Percentiles rank a stretch among this genome's conserved stretches.
phyloP scores from a whole-genome alignment of 2,329 filamentous ascomycete genomes.

The Colletotrichum lindemuthianum region DNA sequence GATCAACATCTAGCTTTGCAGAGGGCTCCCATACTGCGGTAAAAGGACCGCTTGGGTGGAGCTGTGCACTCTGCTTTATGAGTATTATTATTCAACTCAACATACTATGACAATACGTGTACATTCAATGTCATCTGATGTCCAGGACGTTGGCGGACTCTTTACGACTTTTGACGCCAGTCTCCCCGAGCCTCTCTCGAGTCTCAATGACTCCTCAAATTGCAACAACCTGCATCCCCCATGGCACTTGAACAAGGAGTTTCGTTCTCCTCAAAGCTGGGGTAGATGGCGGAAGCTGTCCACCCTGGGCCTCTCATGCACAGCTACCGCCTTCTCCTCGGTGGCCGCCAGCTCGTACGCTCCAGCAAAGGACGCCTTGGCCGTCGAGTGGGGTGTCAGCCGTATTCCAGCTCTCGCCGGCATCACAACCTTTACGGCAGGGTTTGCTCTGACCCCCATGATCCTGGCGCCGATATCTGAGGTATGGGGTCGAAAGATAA shows the following conservation, averaged over 20 bases:
- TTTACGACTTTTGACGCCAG: background rate
- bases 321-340: background rate
- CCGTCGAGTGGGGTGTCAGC: background rate
- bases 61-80: no score
- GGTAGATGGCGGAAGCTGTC: background rate
- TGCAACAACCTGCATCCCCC: background rate
- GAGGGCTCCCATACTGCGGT: no score
- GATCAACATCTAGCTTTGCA: no score
- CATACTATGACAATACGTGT: no score
- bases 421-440: conserved; percentile 83
- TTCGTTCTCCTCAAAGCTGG: background rate
- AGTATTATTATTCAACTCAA: no score
- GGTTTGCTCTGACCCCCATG: conserved; percentile 88
- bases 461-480: conserved; percentile 87
- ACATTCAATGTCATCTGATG: no score
- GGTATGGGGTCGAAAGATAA: conserved; percentile 84
- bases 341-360: conserved; percentile 1
- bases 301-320: background rate
- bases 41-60: no score
- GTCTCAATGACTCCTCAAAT: background rate
- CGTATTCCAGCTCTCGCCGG: conserved; percentile 50
- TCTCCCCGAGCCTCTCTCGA: background rate
- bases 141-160: no score
- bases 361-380: conserved; percentile 1
- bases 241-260: background rate